Base-by-base conservation (phyloP, 768 basidiomycete genomes). In the Trametes cinnabarina region DNA sequence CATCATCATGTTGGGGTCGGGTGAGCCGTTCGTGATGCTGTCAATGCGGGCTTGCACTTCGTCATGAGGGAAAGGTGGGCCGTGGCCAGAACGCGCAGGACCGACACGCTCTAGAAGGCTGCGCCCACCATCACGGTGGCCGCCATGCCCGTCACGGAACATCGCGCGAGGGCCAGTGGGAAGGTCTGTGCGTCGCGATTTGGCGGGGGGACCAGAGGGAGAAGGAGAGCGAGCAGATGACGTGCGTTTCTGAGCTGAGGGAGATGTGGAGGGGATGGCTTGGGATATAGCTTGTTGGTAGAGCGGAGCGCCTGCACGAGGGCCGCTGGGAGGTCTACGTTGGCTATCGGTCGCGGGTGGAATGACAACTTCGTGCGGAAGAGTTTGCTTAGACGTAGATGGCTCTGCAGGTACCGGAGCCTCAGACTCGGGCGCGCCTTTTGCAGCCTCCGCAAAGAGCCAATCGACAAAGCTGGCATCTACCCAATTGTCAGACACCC, bases 151-250 rank as follows among this genome's bases (percentile, higher is more conserved):
- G 71, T 68, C 75, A 4, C 66, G 68, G 20, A 74, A 69, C 91
- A 94, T 93, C 2, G 91, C 92, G 50, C 94, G 82, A 19, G 94
- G 94, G 22, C 89, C 92, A 2, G 88, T 88, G 1, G 94, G 94
- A 1, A 90, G 74, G 61, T 92, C 90, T 26, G 80, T 86, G 60
- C 88, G 83, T 61, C 90, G 79, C 12, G 82, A 73, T 71, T 93
- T 93, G 65, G 83, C 83, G 5, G 88, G 53, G 17, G 68, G 85
- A 14, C 82, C 83, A 9, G 85, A 83, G 9, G 88, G 87, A 17
- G 80, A 80, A 4, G 81, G 77, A 12, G 88, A 88, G 28, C 87
- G 82, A 37, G 82, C 82, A 34, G 84, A 85, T 15, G 83, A 82
- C 3, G 82, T 66, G 60, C 87, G 82, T 71, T 88, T 90, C 68